These are phyloP conservation scores for Leishmania braziliensis DNA, from an alignment of 208 protist species.

Conservation along the genomic window DNA sequence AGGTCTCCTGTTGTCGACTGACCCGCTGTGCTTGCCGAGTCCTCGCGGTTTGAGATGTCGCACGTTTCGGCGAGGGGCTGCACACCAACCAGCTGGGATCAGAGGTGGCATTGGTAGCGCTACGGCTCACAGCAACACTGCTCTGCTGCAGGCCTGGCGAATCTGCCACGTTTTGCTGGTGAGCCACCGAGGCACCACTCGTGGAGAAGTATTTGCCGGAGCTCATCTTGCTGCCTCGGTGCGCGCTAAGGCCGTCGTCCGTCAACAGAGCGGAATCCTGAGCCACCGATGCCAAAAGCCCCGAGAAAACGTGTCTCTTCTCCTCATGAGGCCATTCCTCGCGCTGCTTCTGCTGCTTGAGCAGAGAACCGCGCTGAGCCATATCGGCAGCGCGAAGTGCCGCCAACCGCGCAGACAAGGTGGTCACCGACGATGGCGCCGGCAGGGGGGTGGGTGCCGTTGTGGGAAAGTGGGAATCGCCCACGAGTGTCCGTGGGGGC, in stretches of 20 bases:
- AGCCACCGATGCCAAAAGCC: not conserved
- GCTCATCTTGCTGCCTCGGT: not conserved
- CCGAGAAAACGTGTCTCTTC: not conserved
- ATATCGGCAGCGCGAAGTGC: conserved; percentile 24
- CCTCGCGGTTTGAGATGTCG: not conserved
- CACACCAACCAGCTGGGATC: conserved; percentile 12
- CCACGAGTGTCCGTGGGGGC: not conserved
- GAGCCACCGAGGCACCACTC: not conserved
- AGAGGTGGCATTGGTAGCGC: not conserved
- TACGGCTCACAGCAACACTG: not conserved
- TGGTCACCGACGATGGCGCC: conserved; percentile 4
- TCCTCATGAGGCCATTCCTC: not conserved
- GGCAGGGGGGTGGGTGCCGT: not conserved
- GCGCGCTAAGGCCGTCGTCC: not conserved
- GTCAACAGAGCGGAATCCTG: not conserved
- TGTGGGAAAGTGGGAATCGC: not conserved
- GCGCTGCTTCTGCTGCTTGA: not conserved
- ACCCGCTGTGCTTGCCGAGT: conserved; percentile 4
- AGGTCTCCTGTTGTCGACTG: conserved; percentile 10
- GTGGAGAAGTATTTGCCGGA: not conserved
- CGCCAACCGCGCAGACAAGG: conserved; percentile 27
- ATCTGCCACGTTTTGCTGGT: not conserved
- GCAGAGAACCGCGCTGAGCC: conserved; percentile 1
- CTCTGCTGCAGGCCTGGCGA: not conserved
- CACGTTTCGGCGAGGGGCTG: conserved; percentile 11